Conservation (phyloP, 176 grass and related monocot species). For the Eragrostis nindensis region DNA sequence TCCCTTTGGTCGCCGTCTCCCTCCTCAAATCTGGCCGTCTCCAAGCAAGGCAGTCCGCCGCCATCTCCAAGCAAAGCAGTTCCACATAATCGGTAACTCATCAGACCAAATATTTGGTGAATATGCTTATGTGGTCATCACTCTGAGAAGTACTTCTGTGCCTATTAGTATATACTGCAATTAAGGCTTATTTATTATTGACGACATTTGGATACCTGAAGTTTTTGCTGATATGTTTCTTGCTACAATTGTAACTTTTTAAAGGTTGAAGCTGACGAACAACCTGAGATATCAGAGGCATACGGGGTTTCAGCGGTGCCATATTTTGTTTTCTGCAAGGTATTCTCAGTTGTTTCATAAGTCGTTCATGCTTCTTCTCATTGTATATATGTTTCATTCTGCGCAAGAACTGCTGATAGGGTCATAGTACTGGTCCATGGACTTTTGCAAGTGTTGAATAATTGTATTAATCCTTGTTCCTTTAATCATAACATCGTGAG, state of each 20-base stretch:
- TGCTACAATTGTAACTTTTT: slow-evolving; percentile 20
- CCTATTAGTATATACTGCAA: neutral
- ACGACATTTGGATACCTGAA: neutral
- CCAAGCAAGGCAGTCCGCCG: no score
- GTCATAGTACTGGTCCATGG: no score
- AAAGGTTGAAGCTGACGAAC: slow-evolving; percentile 96
- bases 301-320: slow-evolving; percentile 91
- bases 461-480: no score
- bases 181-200: neutral
- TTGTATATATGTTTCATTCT: no score
- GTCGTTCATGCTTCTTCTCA: no score
- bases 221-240: slow-evolving; percentile 13
- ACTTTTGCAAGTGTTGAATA: no score
- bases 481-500: no score
- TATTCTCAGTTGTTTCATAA: slow-evolving; percentile 40
- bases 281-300: slow-evolving; percentile 87
- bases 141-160: neutral
- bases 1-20: no score
- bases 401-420: no score
- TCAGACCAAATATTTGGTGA: neutral
- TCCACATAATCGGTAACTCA: neutral
- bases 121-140: neutral
- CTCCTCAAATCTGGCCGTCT: no score
- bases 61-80: no score
- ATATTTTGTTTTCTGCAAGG: slow-evolving; percentile 96